phyloP scores from a whole-genome alignment of 1,139 yeast genomes.

The Pichia sp. region DNA sequence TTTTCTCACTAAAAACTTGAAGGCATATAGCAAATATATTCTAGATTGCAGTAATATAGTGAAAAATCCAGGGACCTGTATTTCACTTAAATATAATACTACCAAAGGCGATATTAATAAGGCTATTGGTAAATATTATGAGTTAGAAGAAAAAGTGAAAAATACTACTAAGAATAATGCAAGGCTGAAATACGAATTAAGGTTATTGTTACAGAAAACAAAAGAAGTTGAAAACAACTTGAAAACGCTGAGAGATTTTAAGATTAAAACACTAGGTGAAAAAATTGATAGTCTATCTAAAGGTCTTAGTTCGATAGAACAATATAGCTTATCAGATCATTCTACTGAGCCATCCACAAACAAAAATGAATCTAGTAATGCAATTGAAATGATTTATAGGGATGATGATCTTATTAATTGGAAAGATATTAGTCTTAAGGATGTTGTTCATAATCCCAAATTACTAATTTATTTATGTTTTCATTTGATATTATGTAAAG shows the following conservation, averaged over 20 bases:
- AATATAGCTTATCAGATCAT: no score
- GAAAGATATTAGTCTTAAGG: slow-evolving; percentile 6
- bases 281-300: slow-evolving; percentile 16
- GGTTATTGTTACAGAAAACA: slow-evolving; percentile 65
- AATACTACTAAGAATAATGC: slow-evolving; percentile 71
- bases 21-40: slow-evolving; percentile 7
- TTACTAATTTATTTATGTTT: slow-evolving; percentile 18
- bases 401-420: slow-evolving; percentile 7
- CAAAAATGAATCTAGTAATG: no score
- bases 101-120: slow-evolving; percentile 20
- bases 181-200: slow-evolving; percentile 70
- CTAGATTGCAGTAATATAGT: slow-evolving; percentile 2
- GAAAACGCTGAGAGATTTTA: slow-evolving; percentile 30
- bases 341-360: no score
- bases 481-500: slow-evolving; percentile 14
- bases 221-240: slow-evolving; percentile 74
- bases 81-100: slow-evolving; percentile 13
- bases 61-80: slow-evolving; percentile 8
- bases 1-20: slow-evolving; percentile 11
- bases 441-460: slow-evolving; percentile 18
- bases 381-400: slow-evolving; percentile 7
- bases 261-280: slow-evolving; percentile 34
- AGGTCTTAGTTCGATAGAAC: not conserved
- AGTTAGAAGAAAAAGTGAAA: slow-evolving; percentile 39
- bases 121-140: slow-evolving; percentile 21